Percentiles rank a stretch among this genome's conserved stretches.
These are phyloP conservation scores for Sphaerulina populicola DNA, from an alignment of 2,329 filamentous ascomycete species.

Conservation along the genomic window DNA sequence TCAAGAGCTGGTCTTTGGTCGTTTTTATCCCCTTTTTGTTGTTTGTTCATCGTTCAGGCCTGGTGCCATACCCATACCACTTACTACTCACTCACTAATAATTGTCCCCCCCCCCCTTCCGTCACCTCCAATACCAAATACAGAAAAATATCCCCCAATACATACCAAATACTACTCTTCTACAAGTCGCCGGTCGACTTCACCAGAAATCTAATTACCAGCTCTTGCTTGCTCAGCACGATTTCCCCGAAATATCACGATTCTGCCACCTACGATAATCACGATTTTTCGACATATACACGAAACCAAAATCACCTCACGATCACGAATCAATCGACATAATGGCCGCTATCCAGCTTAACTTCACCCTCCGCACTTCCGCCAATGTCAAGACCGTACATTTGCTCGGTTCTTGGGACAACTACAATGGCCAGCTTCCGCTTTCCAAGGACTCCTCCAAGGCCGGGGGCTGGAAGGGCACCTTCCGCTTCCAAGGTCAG, in stretches of 20 bases:
- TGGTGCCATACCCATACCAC: conserved; percentile 34
- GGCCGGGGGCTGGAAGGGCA: conserved; percentile 87
- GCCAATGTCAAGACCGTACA: conserved; percentile 96
- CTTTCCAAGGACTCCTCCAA: conserved; percentile 80
- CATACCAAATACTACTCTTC: conserved; percentile 28
- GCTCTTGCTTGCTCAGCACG: conserved; percentile 43
- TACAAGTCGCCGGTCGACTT: conserved; percentile 32
- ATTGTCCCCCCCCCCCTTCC: conserved; percentile 15
- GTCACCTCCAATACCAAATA: conserved; percentile 8
- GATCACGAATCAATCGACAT: conserved; percentile 19
- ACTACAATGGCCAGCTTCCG: conserved; percentile 88
- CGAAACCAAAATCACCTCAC: conserved; percentile 19
- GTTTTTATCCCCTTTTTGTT: conserved; percentile 37
- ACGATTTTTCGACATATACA: neutral
- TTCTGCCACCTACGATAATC: conserved; percentile 4
- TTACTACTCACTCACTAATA: conserved; percentile 25
- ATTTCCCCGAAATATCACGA: conserved; percentile 21
- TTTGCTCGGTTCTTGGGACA: conserved; percentile 95
- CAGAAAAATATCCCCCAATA: conserved; percentile 16
- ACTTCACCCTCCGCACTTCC: conserved; percentile 92
- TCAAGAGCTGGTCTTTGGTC: conserved; percentile 44
- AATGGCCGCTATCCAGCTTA: conserved; percentile 88
- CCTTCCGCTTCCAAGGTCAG: conserved; percentile 85
- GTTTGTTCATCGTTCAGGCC: conserved; percentile 38
- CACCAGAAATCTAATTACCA: conserved; percentile 35